phyloP scores from a whole-genome alignment of 108 stramenopile genomes.

The Bacterosira constricta region DNA sequence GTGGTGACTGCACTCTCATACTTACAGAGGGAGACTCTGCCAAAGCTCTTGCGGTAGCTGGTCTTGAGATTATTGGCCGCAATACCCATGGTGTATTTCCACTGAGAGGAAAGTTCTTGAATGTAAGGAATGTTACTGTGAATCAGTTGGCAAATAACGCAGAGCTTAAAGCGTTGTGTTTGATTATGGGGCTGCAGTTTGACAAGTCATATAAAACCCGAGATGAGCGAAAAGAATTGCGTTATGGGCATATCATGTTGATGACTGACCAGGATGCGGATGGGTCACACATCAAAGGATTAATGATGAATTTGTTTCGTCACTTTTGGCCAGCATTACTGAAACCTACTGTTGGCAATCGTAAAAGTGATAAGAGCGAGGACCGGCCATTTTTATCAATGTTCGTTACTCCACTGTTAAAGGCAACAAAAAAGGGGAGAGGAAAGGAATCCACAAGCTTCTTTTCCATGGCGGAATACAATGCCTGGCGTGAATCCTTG shows the following conservation, averaged over 20 bases:
- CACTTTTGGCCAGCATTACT: constrained; percentile 91
- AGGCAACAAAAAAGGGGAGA: constrained; percentile 65
- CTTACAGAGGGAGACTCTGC: constrained; percentile 99
- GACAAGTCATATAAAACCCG: constrained; percentile 75
- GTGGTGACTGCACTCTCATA: constrained; percentile 89
- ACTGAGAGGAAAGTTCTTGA: constrained; percentile 97
- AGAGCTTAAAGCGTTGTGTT: constrained; percentile 86
- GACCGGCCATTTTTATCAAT: constrained; percentile 74
- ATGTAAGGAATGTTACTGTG: constrained; percentile 92
- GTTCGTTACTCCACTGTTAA: constrained; percentile 91
- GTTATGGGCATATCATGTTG: constrained; percentile 93
- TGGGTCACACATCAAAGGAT: constrained; percentile 94
- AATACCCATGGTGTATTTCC: constrained; percentile 98
- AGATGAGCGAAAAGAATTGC: constrained; percentile 66
- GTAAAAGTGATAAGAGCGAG: constrained; percentile 10
- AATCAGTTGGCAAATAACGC: constrained; percentile 91
- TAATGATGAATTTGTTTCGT: constrained; percentile 92
- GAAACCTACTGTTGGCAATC: constrained; percentile 44
- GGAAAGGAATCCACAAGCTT: constrained; percentile 65
- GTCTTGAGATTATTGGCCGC: constrained; percentile 95
- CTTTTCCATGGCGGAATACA: constrained; percentile 85
- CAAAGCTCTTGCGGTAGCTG: constrained; percentile 96
- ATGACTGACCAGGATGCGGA: constrained; percentile 95
- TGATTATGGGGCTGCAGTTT: constrained; percentile 90
- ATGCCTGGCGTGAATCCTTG: constrained; percentile 72